These are phyloP conservation scores for Garcia nutans DNA, from an alignment of 345 rosid genomes.

Conservation along the genomic window DNA sequence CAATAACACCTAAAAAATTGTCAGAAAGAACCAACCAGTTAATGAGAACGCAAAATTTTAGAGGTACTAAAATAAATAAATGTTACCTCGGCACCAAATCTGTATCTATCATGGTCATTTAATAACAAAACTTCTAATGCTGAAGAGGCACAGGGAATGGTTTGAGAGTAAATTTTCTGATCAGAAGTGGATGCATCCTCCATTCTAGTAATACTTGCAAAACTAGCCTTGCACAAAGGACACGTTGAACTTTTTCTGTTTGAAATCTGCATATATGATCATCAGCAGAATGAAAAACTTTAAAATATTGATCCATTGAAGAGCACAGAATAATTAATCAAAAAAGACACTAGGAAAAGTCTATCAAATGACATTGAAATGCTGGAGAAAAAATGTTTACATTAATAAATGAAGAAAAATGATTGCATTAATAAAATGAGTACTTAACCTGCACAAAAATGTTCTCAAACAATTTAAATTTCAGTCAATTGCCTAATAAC, in stretches of 20 bases:
- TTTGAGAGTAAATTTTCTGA: constrained; percentile 92
- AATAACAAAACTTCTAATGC: constrained; percentile 25
- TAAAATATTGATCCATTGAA: background rate
- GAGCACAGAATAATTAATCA: background rate
- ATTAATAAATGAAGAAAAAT: too few relatives aligned
- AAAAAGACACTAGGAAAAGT: background rate
- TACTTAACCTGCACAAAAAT: background rate
- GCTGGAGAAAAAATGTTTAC: too few relatives aligned
- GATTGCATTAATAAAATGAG: background rate
- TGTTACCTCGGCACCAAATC: constrained; percentile 49
- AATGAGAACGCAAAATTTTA: background rate
- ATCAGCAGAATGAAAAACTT: background rate
- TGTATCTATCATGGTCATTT: constrained; percentile 39
- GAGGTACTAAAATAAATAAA: background rate
- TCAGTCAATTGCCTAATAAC: background rate
- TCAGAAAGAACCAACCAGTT: too few relatives aligned
- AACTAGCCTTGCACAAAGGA: constrained; percentile 81
- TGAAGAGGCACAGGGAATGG: constrained; percentile 52
- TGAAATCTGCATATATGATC: constrained; percentile 45
- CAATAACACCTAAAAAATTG: background rate
- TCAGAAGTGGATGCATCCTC: constrained; percentile 73
- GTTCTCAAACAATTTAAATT: background rate
- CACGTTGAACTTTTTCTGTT: constrained; percentile 62
- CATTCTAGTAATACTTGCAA: constrained; percentile 63
- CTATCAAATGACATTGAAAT: background rate